Evolutionary conservation across 305 asterid species (phyloP).

Genomic region (Solanum hybrid): DNA sequence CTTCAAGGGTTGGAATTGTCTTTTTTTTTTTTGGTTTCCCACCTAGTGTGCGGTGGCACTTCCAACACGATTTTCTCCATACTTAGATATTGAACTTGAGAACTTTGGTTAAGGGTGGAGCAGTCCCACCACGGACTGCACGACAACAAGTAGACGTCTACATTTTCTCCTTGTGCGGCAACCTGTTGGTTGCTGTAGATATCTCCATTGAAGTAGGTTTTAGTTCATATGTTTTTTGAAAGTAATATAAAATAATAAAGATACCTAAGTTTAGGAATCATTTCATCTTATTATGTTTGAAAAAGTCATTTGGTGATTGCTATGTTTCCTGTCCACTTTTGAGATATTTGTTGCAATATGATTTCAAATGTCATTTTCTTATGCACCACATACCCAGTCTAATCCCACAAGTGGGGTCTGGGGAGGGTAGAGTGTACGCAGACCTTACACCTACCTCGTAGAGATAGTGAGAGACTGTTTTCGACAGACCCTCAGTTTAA

Average conservation of each 20-base stretch:
- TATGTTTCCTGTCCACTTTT: constrained; percentile 11
- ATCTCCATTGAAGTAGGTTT: not conserved
- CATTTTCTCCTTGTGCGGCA: not conserved
- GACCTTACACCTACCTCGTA: not conserved
- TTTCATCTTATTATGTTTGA: not conserved
- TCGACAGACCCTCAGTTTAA: not conserved
- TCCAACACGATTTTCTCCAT: not conserved
- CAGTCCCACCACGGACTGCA: not conserved
- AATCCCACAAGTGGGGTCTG: not conserved
- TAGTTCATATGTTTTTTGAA: not conserved
- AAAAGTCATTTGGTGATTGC: constrained; percentile 7
- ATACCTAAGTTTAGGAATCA: not conserved
- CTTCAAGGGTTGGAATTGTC: not conserved
- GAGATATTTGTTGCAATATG: constrained; percentile 11
- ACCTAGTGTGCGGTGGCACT: not conserved
- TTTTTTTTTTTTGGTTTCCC: not conserved
- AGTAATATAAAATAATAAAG: not conserved
- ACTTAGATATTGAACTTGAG: not conserved
- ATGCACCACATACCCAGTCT: constrained; percentile 2
- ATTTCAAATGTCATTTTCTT: constrained; percentile 18
- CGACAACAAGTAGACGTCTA: not conserved
- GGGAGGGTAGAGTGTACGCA: not conserved
- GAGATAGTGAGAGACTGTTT: not conserved
- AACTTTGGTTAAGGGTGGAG: not conserved
- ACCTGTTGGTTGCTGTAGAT: not conserved